These are phyloP conservation scores for Plantago lanceolata DNA, from an alignment of 305 asterid species.

Conservation along the genomic window DNA sequence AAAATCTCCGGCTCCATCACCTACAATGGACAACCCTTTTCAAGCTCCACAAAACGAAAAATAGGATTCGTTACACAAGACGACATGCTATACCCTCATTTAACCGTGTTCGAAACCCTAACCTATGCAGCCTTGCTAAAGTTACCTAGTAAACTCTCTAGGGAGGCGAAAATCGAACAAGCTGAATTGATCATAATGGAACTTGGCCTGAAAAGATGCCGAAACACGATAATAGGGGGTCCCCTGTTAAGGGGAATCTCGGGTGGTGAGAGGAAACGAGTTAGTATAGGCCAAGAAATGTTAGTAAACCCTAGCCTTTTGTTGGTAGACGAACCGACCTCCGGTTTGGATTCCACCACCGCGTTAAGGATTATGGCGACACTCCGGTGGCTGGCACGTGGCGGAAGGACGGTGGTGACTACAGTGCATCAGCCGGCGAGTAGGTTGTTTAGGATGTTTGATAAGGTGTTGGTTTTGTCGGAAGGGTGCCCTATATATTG, in stretches of 20 bases:
- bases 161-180: constrained; percentile 47
- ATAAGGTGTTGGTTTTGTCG: constrained; percentile 55
- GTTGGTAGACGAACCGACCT: constrained; percentile 80
- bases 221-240: constrained; percentile 57
- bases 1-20: constrained; percentile 58
- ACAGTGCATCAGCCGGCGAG: constrained; percentile 86
- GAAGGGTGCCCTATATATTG: constrained; percentile 65
- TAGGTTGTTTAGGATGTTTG: constrained; percentile 66
- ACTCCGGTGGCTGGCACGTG: constrained; percentile 48
- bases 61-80: constrained; percentile 77
- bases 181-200: constrained; percentile 51
- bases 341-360: constrained; percentile 78
- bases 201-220: constrained; percentile 60
- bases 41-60: constrained; percentile 47
- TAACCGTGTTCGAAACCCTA: constrained; percentile 72
- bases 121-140: constrained; percentile 60
- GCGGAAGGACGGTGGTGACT: constrained; percentile 66
- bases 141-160: constrained; percentile 45
- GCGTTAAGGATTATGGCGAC: constrained; percentile 61
- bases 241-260: constrained; percentile 56
- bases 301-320: constrained; percentile 67
- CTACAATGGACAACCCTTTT: constrained; percentile 56
- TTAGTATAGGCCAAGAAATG: constrained; percentile 87
- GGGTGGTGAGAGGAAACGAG: constrained; percentile 77
- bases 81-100: constrained; percentile 68